Base-by-base conservation (phyloP, 768 basidiomycete genomes). In the Boletus huronensis region DNA sequence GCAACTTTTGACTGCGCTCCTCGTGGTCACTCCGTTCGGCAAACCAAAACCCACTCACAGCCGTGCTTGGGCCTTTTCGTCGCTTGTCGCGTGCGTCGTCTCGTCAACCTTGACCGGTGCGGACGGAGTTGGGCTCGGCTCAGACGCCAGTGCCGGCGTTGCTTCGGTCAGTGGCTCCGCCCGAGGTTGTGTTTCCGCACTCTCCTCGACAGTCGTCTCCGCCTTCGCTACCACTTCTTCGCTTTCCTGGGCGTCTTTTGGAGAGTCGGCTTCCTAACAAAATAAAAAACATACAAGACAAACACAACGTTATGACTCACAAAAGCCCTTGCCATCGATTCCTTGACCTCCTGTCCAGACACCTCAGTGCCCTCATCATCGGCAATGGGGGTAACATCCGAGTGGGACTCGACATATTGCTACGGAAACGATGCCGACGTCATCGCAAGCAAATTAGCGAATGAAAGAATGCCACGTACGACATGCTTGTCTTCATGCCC, bases 291-390 rank as follows among this genome's bases (percentile, higher is more conserved):
- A 36, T 31, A 23, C 35, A 5, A 48, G 32, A 53, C 9, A 23
- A 43, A 19, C 4, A 28, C n/a, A 50, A 52, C 28, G 31, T 29
- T 2, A 36, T 44, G 31, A 58, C 72, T 50, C 34, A 71, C 70
- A 6, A 59, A 55, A 11, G 62, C 65, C 39, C 53, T 58, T 54
- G 63, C 58, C 25, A 66, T 59, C 23, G 72, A 71, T 32, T 71
- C 67, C 42, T 69, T 64, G 46, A 73, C 54, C 25, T 70, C 70
- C 39, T 69, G 59, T 38, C 48, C 54, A 45, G 70, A 60, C 32
- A 67, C 61, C 36, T 50, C 54, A 2, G 69, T 69, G 13, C 69
- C 70, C 45, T 71, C 70, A 23, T 71, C 70, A 48, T 72, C 72
- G 2, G 52, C 48, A 45, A 65, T 52, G 29, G 66, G 55, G 16